Evolutionary conservation across 345 rosid species (phyloP), one percentile per base, ranked within the genome.

Genomic region (Gossypium longicalyx): DNA sequence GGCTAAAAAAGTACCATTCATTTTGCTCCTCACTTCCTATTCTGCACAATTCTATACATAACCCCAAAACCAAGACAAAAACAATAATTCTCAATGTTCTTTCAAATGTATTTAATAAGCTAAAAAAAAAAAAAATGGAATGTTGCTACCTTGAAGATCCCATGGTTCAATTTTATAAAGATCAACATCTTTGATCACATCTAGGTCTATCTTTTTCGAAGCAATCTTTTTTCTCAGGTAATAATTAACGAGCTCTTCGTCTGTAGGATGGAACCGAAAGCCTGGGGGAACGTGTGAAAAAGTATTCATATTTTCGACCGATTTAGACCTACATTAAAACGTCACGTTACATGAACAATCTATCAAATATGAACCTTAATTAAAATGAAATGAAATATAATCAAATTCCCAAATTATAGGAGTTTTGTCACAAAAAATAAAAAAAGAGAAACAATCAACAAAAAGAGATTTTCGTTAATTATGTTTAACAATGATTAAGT

Each of bases 1-100:
- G 99, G 81, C 99, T 96, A 82, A 93, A 96, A 87, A 96, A 96
- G 79, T 96, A 96, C 99, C 99, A 96, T 11, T 96, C 99, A 68
- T 78, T 89, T 79, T 92, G 97, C 77, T 92, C 98, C 76, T 92
- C 97, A 16, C 81, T 89, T 74, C 97, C 97, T 69, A 92, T 85
- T 77, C 81, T 91, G 87, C 98, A 94, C 73, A 93, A 57, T 48
- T 91, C 98, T 93, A 64, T 9, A 27, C 23, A 11, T 11, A 34
- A 34, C 51, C 7, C 63, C 63, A 22, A 54, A 54, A 19, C 44
- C 58, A 59, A 67, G 51, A 38, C 19, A 2, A 8, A 58, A 29
- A 8, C 57, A 23, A 74, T 47, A 54, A 66, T 63, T n/a, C n/a
- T 34, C 60, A 47, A 47, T 47, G 51, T 34, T 34, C 41, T 34